These are phyloP conservation scores for Dothistroma pini DNA, from an alignment of 2,329 filamentous ascomycete species.

Conservation along the genomic window DNA sequence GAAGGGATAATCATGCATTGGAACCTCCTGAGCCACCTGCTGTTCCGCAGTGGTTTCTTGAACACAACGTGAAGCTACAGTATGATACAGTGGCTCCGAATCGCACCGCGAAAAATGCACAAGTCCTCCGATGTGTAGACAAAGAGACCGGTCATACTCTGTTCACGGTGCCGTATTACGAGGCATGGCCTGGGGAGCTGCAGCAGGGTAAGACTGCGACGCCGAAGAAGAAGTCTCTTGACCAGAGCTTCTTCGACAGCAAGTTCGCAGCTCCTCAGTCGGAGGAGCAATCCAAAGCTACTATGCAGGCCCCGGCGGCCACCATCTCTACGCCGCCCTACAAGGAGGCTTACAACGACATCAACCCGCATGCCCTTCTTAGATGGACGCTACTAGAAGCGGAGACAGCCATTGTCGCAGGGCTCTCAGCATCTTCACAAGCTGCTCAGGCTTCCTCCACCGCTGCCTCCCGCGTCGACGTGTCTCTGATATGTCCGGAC, in stretches of 20 bases:
- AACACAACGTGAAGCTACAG: conserved; percentile 34
- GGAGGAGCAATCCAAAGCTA: neutral
- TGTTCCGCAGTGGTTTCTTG: conserved; percentile 38
- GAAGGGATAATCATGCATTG: neutral
- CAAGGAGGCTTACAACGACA: conserved; percentile 12
- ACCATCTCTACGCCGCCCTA: conserved; percentile 5
- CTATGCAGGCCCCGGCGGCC: neutral
- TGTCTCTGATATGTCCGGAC: conserved; percentile 50
- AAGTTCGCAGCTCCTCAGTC: conserved; percentile 8
- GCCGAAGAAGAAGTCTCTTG: conserved; percentile 13
- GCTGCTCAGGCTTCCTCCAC: conserved; percentile 17
- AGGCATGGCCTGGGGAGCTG: conserved; percentile 16
- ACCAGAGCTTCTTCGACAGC: conserved; percentile 25
- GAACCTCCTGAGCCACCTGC: conserved; percentile 30
- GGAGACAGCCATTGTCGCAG: conserved; percentile 27
- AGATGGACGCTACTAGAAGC: conserved; percentile 28
- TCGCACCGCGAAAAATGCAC: conserved; percentile 15
- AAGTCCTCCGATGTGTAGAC: conserved; percentile 31
- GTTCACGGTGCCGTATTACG: conserved; percentile 30
- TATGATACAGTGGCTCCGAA: conserved; percentile 14
- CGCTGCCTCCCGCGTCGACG: conserved; percentile 29
- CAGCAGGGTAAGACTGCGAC: neutral
- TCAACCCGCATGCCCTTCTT: conserved; percentile 19
- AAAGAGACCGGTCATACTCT: conserved; percentile 31
- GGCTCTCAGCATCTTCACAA: conserved; percentile 18